Base-by-base conservation (phyloP, 2,329 filamentous ascomycete genomes). In the Hymenoscyphus scutula region DNA sequence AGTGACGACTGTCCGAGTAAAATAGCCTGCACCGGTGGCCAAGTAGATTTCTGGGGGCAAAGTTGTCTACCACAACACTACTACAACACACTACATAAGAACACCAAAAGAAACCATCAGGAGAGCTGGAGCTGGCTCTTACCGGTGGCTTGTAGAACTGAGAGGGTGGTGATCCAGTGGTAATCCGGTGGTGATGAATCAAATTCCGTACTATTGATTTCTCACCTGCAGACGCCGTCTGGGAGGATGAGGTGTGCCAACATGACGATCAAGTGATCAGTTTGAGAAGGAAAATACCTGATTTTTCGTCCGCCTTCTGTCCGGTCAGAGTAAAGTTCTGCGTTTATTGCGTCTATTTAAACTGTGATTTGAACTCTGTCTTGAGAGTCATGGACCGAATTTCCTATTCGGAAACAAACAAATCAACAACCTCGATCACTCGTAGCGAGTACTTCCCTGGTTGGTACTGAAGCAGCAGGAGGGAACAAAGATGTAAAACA, bases 151-250 rank as follows among this genome's bases (percentile, higher is more conserved):
- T 48, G n/a, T 48, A 19, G 8, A 45, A 19, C 41, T 13, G 34
- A 37, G 27, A 37, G 17, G 13, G 34, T 37, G 34, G 32, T 48
- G 41, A 25, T 19, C 38, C 38, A 19, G 38, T 45, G 38, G n/a
- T 23, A 19, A 48, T 48, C 41, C 19, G 23, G 38, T 45, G 38
- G 41, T 48, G 41, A 48, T 48, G 19, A 48, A 48, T 48, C 2
- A 19, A 48, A 23, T 48, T 41, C 19, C 45, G 45, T 48, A 48
- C 45, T 48, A 48, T 48, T 48, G 45, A 48, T 48, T 37, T 48
- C 45, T 48, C 45, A 48, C 45, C n/a, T 48, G 45, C 45, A 48
- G 45, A 48, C n/a, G 23, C 45, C n/a, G 11, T 48, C 25, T 48
- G n/a, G 41, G 32, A 37, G 15, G 32, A 37, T 37, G 32, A 37